Evolutionary conservation across 768 basidiomycete species (phyloP).

Genomic region (Sporobolomyces phaffii): DNA sequence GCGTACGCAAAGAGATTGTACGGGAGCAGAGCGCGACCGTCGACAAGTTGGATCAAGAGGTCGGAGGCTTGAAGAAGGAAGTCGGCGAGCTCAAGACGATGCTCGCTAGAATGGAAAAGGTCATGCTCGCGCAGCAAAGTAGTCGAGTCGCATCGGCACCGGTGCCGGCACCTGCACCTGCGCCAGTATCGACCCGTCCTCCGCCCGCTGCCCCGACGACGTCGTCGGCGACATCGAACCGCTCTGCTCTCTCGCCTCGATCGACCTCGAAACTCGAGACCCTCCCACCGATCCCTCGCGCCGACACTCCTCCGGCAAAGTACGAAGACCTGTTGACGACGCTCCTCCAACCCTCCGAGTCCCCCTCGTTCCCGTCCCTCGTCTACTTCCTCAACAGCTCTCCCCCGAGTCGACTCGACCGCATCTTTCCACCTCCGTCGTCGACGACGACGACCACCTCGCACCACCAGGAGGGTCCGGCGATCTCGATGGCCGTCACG

Average conservation of each 20-base stretch:
- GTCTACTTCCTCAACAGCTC: conserved; percentile 16
- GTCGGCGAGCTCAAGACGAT: conserved; percentile 13
- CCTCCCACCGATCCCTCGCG: conserved; percentile 27
- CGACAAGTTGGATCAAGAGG: conserved; percentile 60
- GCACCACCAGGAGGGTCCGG: neutral
- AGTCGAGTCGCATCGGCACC: neutral
- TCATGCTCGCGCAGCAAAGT: neutral
- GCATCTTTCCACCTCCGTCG: conserved; percentile 22
- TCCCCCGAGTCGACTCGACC: conserved; percentile 18
- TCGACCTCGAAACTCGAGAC: neutral
- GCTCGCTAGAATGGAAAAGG: conserved; percentile 24
- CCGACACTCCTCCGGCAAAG: conserved; percentile 6
- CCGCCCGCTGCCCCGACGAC: neutral
- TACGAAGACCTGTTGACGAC: conserved; percentile 37
- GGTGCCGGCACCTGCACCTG: neutral
- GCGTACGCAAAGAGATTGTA: conserved; percentile 70
- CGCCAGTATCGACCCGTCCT: too few relatives aligned
- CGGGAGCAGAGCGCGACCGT: conserved; percentile 74
- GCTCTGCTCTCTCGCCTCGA: neutral
- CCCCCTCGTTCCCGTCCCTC: conserved; percentile 24
- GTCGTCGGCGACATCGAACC: neutral
- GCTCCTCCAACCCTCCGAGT: conserved; percentile 26
- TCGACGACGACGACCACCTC: neutral
- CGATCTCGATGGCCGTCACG: conserved; percentile 19
- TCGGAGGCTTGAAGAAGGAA: conserved; percentile 7